Evolutionary conservation across 306 rosid genomes (phyloP), one percentile per base, ranked within the genome.

Genomic region (Cucumis sativus): DNA sequence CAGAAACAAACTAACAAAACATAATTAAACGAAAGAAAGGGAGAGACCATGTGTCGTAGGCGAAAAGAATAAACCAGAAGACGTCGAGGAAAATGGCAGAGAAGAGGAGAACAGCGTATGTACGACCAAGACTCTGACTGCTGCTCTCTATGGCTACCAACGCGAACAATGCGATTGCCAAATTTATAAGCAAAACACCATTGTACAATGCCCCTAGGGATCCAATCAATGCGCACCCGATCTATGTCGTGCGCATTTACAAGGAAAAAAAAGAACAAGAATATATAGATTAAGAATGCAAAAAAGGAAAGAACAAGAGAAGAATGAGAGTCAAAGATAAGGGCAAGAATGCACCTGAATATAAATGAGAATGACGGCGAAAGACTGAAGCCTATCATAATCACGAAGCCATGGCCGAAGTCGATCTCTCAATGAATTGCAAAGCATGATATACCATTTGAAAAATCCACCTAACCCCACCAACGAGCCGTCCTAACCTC

Each of bases 91-190:
- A 80, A 2, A 94, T 55, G 1, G 95, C 82, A 81, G 89, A 90
- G 71, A 91, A 80, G 61, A 94, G 97, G 52, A 94, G 98, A 65
- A 89, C 89, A 7, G 96, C 98, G 78, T 94, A 94, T n/a, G 96
- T 90, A 4, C 98, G 97, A 75, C 97, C 98, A 4, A 94, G 96
- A 67, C 88, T 89, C 87, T 94, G 98, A 68, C 97, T 94, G 80
- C 97, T 94, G 82, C 98, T 94, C 84, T 94, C 97, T 28, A 92
- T 92, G 72, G 98, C 98, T 30, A 94, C 96, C 78, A 94, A 87
- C 64, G 98, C 98, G 78, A 94, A 94, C 82, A 94, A 87, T 15
- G 97, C 83, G 21, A 94, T 87, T 54, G 87, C 89, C 55, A 94
- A 86, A 88, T 94, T 90, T 40, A 92, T 78, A 40, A 92, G 89